These are phyloP conservation scores for Evansstolkia leycettana DNA, from an alignment of 495 filamentous ascomycete species.

Conservation along the genomic window DNA sequence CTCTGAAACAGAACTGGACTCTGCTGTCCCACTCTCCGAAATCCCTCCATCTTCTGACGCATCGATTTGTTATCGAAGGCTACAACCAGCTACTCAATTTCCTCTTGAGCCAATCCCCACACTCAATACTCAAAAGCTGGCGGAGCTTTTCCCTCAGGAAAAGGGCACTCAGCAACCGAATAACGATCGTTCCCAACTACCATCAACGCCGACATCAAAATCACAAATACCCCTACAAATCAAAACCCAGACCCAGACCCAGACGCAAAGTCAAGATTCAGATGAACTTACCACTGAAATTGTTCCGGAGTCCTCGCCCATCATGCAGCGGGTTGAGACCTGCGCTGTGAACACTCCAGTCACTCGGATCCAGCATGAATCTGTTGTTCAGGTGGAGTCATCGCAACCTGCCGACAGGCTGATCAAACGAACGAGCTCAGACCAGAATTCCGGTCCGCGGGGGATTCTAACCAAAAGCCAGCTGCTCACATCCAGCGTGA, in stretches of 20 bases:
- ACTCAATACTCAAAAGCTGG: constrained; percentile 29
- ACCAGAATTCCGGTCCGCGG: constrained; percentile 6
- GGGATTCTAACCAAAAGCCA: constrained; percentile 23
- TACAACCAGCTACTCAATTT: constrained; percentile 29
- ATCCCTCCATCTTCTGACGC: constrained; percentile 24
- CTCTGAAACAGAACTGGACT: constrained; percentile 11
- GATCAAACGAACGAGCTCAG: constrained; percentile 2
- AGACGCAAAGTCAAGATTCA: constrained; percentile 4
- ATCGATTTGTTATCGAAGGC: constrained; percentile 28
- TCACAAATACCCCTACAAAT: constrained; percentile 7
- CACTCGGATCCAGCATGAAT: constrained; percentile 10
- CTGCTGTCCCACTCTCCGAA: constrained; percentile 11
- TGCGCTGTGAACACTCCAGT: constrained; percentile 5
- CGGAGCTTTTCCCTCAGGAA: constrained; percentile 29
- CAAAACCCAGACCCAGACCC: constrained; percentile 9
- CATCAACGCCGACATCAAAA: constrained; percentile 6
- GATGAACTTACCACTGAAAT: constrained; percentile 19
- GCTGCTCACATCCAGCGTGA: constrained; percentile 31
- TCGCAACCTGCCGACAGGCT: constrained; percentile 28
- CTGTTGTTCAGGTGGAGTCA: constrained; percentile 32
- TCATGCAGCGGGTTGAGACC: constrained; percentile 8
- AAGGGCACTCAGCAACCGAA: constrained; percentile 9
- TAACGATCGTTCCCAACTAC: constrained; percentile 2
- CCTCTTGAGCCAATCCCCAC: constrained; percentile 31
- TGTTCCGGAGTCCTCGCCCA: constrained; percentile 31